Evolutionary conservation across 345 rosid genomes (phyloP).

Genomic region (Salix suchowensis): DNA sequence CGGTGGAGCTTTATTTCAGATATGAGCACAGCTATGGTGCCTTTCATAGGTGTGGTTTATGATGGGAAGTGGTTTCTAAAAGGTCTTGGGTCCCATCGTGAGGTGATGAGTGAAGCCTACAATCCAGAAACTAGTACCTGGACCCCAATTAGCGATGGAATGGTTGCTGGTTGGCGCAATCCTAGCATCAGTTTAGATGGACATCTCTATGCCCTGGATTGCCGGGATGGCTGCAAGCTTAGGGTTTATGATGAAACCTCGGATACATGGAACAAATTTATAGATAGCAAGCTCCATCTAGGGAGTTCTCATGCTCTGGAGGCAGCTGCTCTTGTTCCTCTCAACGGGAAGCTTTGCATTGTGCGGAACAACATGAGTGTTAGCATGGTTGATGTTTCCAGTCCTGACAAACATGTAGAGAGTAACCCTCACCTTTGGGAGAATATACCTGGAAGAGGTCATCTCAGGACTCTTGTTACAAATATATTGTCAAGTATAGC

Average conservation of each 20-base stretch:
- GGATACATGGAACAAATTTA: slow-evolving; percentile 76
- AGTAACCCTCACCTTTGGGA: slow-evolving; percentile 81
- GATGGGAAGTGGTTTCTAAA: slow-evolving; percentile 90
- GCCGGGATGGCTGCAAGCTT: slow-evolving; percentile 88
- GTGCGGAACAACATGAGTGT: slow-evolving; percentile 93
- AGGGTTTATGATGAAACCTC: slow-evolving; percentile 66
- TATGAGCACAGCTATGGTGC: slow-evolving; percentile 99
- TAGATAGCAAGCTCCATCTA: slow-evolving; percentile 84
- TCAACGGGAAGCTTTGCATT: slow-evolving; percentile 79
- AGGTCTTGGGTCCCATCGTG: slow-evolving; percentile 81
- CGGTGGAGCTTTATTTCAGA: slow-evolving; percentile 87
- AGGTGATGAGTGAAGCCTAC: slow-evolving; percentile 89
- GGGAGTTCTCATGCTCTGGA: slow-evolving; percentile 78
- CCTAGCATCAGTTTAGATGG: slow-evolving; percentile 76
- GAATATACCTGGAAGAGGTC: slow-evolving; percentile 75
- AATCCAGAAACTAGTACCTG: slow-evolving; percentile 70
- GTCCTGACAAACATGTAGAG: slow-evolving; percentile 56
- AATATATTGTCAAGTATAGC: slow-evolving; percentile 88
- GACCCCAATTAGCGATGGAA: slow-evolving; percentile 68
- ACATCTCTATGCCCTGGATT: slow-evolving; percentile 75
- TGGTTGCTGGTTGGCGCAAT: slow-evolving; percentile 92
- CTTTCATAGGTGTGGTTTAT: slow-evolving; percentile 83
- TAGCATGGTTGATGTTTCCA: slow-evolving; percentile 82
- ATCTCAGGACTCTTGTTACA: slow-evolving; percentile 67
- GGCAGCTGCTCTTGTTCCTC: slow-evolving; percentile 92